A percentile compares a stretch with the other conserved stretches of the same genome.
Conservation (phyloP, 2,329 filamentous ascomycete species). For the Aspergillus ibericus region DNA sequence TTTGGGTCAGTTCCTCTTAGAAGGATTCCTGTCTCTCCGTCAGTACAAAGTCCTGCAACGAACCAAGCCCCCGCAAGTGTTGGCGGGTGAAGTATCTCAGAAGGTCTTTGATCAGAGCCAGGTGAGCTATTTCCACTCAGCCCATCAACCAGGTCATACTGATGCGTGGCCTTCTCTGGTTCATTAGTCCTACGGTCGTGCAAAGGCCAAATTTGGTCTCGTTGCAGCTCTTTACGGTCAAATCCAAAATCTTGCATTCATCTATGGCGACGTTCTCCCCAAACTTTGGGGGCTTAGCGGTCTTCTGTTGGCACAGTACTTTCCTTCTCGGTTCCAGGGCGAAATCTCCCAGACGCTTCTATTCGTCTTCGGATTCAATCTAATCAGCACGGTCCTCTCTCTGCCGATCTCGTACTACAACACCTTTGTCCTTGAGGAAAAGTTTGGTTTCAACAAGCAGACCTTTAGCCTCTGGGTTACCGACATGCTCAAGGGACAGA, state of each 20-base stretch:
- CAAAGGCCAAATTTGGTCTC: slow-evolving; percentile 89
- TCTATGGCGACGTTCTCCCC: slow-evolving; percentile 87
- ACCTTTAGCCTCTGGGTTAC: slow-evolving; percentile 82
- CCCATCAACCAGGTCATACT: not conserved
- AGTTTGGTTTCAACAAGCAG: slow-evolving; percentile 99
- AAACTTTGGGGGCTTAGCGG: slow-evolving; percentile 86
- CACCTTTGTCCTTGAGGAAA: slow-evolving; percentile 93
- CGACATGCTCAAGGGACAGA: slow-evolving; percentile 88
- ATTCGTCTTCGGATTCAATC: slow-evolving; percentile 83
- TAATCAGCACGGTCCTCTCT: slow-evolving; percentile 76
- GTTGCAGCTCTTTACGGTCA: slow-evolving; percentile 79
- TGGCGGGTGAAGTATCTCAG: slow-evolving; percentile 83
- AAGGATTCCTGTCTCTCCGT: slow-evolving; percentile 82
- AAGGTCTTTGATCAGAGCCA: slow-evolving; percentile 94
- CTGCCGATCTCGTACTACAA: slow-evolving; percentile 85
- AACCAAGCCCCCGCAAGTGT: slow-evolving; percentile 77
- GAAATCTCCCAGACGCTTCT: slow-evolving; percentile 92
- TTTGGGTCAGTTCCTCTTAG: slow-evolving; percentile 84
- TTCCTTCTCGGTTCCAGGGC: slow-evolving; percentile 76
- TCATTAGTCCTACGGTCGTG: slow-evolving; percentile 80
- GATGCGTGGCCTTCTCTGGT: not conserved
- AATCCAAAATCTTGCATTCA: slow-evolving; percentile 82
- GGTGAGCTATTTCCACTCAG: slow-evolving; percentile 41
- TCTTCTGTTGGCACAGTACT: slow-evolving; percentile 68
- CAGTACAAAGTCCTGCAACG: slow-evolving; percentile 86